Base-by-base conservation (phyloP, 495 filamentous ascomycete species). In the Cryomyces antarcticus region DNA sequence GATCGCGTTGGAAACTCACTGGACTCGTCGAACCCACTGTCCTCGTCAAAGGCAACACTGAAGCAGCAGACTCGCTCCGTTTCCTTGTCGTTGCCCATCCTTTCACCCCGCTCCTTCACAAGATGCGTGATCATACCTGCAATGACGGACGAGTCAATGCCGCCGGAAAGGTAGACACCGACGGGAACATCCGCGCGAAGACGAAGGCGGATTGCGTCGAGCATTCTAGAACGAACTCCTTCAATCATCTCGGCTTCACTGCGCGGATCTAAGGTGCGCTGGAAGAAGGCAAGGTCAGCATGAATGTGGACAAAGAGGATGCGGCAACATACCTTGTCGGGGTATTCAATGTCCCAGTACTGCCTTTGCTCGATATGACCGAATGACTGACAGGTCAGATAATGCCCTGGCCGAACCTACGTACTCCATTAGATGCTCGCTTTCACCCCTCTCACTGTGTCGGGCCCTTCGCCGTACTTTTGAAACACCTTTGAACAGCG, bases 171-270 rank as follows among this genome's bases (percentile, higher is more conserved):
- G 42, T 66, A 69, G 37, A 73, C 53, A 1, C 68, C 69, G 5
- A 73, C 56, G 5, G 62, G 61, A 0, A 72, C 70, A 51, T 73
- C 69, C 3, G 69, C 68, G 17, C 66, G 58, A 29, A 72, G 55
- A 7, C 68, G 64, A 30, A 69, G 28, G 1, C 58, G 59, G 4
- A 71, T 52, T 0, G 69, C 51, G 12, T 72, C 67, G 0, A 66
- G 49, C 34, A 72, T 43, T 5, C 50, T 54, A 10, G 64, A 46
- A 11, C 66, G 54, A 3, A 72, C 66, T 17, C 57, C 62, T 7
- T 55, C 51, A 7, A 69, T 54, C 52, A 68, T 63, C 42, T 72
- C 65, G 5, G 63, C 59, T 39, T 62, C 56, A 4, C 58, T 52
- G 4, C 58, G 57, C 0, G 51, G 54, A n/a, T 61, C 59, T 17